Evolutionary conservation across 2,329 filamentous ascomycete species (phyloP).

Genomic region (Xylariaceae sp.): DNA sequence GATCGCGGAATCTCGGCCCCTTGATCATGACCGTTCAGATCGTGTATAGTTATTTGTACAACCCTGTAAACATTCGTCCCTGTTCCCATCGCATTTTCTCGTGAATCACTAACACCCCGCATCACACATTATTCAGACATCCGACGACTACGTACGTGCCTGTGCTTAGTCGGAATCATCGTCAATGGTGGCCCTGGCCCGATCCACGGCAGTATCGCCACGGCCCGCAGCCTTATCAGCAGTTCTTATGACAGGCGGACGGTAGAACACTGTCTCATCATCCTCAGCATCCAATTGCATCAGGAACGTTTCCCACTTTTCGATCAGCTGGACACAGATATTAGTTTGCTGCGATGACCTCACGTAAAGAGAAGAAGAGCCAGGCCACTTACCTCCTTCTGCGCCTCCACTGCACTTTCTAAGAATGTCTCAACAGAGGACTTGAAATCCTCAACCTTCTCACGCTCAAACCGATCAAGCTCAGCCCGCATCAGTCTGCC

Average conservation of each 20-base stretch:
- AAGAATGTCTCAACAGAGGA: conserved; percentile 95
- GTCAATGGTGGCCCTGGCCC: conserved; percentile 53
- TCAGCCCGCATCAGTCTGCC: conserved; percentile 86
- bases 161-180: conserved; percentile 52
- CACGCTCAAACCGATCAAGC: conserved; percentile 87
- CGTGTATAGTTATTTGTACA: conserved; percentile 28
- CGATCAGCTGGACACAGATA: conserved; percentile 48
- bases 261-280: conserved; percentile 65
- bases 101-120: not conserved
- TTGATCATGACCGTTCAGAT: conserved; percentile 2
- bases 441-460: conserved; percentile 99
- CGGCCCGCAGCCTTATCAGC: conserved; percentile 41
- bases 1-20: not conserved
- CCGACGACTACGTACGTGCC: conserved; percentile 9
- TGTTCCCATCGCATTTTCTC: not conserved
- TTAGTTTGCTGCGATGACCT: conserved; percentile 8
- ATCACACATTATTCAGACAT: not conserved
- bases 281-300: conserved; percentile 94
- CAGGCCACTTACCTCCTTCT: conserved; percentile 75
- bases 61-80: conserved; percentile 27
- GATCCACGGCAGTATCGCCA: conserved; percentile 56
- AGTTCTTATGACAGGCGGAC: conserved; percentile 53
- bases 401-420: conserved; percentile 93
- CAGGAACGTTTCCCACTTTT: conserved; percentile 97
- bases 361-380: not conserved